phyloP scores from a whole-genome alignment of 2,329 filamentous ascomycete species.

The Parastagonospora nodorum region DNA sequence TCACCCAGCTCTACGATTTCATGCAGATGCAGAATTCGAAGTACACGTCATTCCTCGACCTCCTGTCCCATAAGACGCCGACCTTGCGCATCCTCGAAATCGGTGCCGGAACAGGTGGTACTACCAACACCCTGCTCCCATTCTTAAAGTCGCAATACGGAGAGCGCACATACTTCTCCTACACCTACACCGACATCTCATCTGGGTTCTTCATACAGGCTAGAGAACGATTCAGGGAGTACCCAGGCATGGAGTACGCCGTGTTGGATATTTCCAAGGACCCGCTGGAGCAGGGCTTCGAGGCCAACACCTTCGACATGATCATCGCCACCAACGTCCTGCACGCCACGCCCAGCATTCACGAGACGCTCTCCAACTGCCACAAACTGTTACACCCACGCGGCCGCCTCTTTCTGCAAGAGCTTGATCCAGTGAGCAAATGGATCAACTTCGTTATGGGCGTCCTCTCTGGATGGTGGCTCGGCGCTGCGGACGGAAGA shows the following conservation, averaged over 20 bases:
- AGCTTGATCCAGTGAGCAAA: neutral
- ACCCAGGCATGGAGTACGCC: neutral
- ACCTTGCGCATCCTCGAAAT: slow-evolving; percentile 7
- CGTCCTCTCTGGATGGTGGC: slow-evolving; percentile 26
- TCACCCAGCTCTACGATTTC: neutral
- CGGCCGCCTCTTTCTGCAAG: slow-evolving; percentile 1
- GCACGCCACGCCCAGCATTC: slow-evolving; percentile 8
- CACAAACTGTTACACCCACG: neutral
- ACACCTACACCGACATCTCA: slow-evolving; percentile 28
- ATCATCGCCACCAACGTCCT: slow-evolving; percentile 20
- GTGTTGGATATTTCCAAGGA: slow-evolving; percentile 1
- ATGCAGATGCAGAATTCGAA: neutral
- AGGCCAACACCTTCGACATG: slow-evolving; percentile 13
- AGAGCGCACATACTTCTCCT: slow-evolving; percentile 7
- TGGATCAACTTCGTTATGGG: slow-evolving; percentile 20
- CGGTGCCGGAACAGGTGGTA: slow-evolving; percentile 23
- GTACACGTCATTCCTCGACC: neutral
- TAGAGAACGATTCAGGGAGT: slow-evolving; percentile 9
- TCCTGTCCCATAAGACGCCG: slow-evolving; percentile 1
- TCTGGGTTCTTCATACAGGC: slow-evolving; percentile 20
- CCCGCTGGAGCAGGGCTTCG: slow-evolving; percentile 13
- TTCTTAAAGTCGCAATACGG: neutral
- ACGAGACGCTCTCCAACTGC: neutral
- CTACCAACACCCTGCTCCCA: slow-evolving; percentile 10
- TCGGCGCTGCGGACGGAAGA: slow-evolving; percentile 31